Evolutionary conservation across 495 filamentous ascomycete genomes (phyloP).

Genomic region (Podospora comata): DNA sequence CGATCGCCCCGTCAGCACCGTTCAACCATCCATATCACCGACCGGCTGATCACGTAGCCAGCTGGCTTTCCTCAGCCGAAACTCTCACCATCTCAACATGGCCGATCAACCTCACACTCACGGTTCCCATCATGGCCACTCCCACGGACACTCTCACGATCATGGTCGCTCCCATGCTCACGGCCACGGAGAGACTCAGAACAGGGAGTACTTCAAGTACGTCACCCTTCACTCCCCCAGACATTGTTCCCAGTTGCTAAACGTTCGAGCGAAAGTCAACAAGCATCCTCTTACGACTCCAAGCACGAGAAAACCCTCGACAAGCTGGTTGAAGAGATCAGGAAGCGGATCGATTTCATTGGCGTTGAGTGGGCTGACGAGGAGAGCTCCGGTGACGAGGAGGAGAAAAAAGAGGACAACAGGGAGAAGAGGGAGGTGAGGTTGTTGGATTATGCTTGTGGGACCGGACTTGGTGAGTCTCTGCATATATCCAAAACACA

Average conservation of each 20-base stretch:
- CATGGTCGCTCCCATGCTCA: background rate
- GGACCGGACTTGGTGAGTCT: constrained; percentile 56
- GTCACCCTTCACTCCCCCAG: constrained; percentile 17
- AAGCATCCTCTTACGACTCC: constrained; percentile 41
- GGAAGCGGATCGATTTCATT: constrained; percentile 57
- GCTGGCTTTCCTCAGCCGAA: no score
- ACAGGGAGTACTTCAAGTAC: constrained; percentile 48
- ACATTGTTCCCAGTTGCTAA: background rate
- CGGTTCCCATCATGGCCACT: background rate
- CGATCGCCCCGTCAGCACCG: no score
- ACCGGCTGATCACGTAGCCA: no score
- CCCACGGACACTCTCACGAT: constrained; percentile 6
- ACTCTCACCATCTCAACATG: background rate
- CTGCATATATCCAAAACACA: background rate
- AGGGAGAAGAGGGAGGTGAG: constrained; percentile 48
- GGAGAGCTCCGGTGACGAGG: constrained; percentile 26
- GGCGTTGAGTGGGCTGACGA: constrained; percentile 53
- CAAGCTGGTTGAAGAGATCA: constrained; percentile 47
- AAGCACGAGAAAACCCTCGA: constrained; percentile 41
- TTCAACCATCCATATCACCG: no score
- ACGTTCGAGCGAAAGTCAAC: constrained; percentile 27
- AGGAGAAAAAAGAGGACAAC: constrained; percentile 29
- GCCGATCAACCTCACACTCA: background rate
- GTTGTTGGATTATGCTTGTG: constrained; percentile 74
- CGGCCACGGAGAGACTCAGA: constrained; percentile 27